These are phyloP conservation scores for Suhomyces bolitotheri DNA, from an alignment of 1,139 yeast species.

Conservation along the genomic window DNA sequence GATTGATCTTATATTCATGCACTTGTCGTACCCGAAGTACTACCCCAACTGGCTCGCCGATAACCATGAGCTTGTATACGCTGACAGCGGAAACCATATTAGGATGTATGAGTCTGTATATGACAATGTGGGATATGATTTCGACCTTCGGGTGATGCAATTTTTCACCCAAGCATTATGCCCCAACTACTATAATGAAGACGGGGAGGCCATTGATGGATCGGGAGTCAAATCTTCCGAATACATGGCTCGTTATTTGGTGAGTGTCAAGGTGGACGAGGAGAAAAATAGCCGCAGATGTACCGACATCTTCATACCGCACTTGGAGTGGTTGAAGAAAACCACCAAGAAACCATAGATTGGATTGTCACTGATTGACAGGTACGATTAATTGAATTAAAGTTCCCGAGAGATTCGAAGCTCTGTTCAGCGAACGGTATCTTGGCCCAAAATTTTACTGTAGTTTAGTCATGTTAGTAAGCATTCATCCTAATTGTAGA, in stretches of 20 bases:
- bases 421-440: too few relatives aligned
- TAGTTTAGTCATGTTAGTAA: too few relatives aligned
- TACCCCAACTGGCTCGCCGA: conserved; percentile 52
- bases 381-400: too few relatives aligned
- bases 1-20: conserved; percentile 49
- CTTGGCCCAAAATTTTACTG: too few relatives aligned
- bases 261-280: conserved; percentile 28
- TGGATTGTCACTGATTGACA: background rate
- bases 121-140: conserved; percentile 50
- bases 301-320: conserved; percentile 32
- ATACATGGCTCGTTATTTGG: conserved; percentile 38
- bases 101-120: conserved; percentile 48
- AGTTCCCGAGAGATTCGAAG: too few relatives aligned
- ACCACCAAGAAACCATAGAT: conserved; percentile 16
- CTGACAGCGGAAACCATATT: conserved; percentile 38
- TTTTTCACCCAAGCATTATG: conserved; percentile 43
- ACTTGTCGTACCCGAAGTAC: conserved; percentile 65
- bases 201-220: conserved; percentile 34
- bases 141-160: conserved; percentile 46
- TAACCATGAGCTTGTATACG: conserved; percentile 46
- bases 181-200: conserved; percentile 33
- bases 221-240: conserved; percentile 22
- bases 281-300: conserved; percentile 33
- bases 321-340: conserved; percentile 27
- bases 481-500: too few relatives aligned